Percentiles rank a stretch among this genome's conserved stretches.
Evolutionary conservation across 2,329 filamentous ascomycete genomes (phyloP).

Genomic region (Penicillium sp.): DNA sequence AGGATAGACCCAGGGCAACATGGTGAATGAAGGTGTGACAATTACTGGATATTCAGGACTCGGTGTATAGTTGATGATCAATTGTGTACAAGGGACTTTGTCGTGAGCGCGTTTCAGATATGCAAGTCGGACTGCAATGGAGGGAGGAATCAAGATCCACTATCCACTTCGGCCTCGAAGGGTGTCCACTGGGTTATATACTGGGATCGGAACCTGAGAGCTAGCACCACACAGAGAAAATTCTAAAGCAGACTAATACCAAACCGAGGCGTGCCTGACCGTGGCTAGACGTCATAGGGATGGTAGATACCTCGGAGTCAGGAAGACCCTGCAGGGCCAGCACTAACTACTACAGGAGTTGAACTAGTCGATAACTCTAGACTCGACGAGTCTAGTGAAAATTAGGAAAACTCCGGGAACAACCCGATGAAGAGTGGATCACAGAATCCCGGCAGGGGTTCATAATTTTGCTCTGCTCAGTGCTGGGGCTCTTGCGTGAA

Average conservation of each 20-base stretch:
- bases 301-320: constrained; percentile 2
- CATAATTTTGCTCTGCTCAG: not conserved
- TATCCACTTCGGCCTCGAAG: constrained; percentile 14
- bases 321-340: constrained; percentile 11
- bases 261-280: constrained; percentile 11
- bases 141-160: constrained; percentile 13
- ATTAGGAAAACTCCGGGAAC: not conserved
- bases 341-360: not conserved
- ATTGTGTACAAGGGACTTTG: not conserved
- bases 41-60: not conserved
- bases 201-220: not conserved
- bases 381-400: no score
- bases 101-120: not conserved
- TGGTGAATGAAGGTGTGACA: constrained; percentile 6
- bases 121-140: not conserved
- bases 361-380: no score
- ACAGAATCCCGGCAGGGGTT: not conserved
- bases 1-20: constrained; percentile 28
- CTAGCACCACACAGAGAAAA: constrained; percentile 1
- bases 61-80: not conserved
- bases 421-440: constrained; percentile 12
- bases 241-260: not conserved
- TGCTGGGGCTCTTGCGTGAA: not conserved
- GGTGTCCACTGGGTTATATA: constrained; percentile 11
- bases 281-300: constrained; percentile 16